Evolutionary conservation across 495 filamentous ascomycete species (phyloP).

Genomic region (Cryomyces antarcticus): DNA sequence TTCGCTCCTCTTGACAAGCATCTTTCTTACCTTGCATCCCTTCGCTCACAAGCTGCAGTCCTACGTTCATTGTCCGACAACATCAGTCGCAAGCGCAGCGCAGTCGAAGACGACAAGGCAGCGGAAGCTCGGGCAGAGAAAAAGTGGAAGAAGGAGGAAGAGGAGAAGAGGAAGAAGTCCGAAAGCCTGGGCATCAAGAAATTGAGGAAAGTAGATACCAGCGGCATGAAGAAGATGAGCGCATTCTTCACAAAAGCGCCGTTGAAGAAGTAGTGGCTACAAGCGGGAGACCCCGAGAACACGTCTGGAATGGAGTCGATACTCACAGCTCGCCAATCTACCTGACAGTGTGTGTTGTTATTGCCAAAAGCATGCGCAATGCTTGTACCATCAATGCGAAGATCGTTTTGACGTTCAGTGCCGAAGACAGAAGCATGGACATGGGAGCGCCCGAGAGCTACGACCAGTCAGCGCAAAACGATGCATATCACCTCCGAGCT

Average conservation of each 20-base stretch:
- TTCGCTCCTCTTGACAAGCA: conserved; percentile 51
- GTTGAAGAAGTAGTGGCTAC: not conserved
- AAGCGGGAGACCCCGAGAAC: too few species aligned
- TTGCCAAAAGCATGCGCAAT: too few species aligned
- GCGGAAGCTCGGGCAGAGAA: conserved; percentile 31
- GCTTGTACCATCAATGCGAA: too few species aligned
- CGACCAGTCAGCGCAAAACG: too few species aligned
- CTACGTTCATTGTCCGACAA: conserved; percentile 42
- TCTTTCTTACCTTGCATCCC: conserved; percentile 36
- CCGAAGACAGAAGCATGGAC: too few species aligned
- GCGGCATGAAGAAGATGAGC: conserved; percentile 93
- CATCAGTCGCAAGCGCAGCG: conserved; percentile 49
- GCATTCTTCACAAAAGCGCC: conserved; percentile 69
- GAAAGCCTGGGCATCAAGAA: conserved; percentile 56
- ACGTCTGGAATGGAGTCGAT: too few species aligned
- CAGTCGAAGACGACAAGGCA: conserved; percentile 47
- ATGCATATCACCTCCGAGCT: too few species aligned
- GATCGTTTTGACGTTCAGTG: too few species aligned
- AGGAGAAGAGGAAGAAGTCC: conserved; percentile 52
- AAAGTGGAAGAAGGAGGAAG: conserved; percentile 47
- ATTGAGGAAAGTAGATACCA: conserved; percentile 71
- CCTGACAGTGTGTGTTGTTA: too few species aligned
- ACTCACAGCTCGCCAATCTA: too few species aligned
- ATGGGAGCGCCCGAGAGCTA: too few species aligned
- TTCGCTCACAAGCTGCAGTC: conserved; percentile 48